Conservation (phyloP, 306 rosid species). For the Trifolium subterraneum region DNA sequence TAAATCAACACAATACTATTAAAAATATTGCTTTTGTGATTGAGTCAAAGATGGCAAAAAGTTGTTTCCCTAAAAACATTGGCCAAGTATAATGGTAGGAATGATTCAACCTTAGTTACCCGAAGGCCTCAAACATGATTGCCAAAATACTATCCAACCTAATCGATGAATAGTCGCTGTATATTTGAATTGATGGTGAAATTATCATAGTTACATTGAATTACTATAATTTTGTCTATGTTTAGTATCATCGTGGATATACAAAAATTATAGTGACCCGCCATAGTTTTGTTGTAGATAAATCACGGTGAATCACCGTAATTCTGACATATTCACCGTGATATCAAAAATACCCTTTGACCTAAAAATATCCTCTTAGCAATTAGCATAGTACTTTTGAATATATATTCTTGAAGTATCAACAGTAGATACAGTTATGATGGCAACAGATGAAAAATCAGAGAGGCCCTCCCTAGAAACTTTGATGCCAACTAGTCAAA, state of each 20-base stretch:
- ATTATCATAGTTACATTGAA: no score
- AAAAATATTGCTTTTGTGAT: no score
- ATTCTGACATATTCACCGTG: no score
- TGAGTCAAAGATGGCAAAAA: no score
- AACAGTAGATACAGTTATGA: background rate
- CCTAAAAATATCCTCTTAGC: no score
- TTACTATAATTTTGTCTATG: background rate
- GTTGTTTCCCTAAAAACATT: no score
- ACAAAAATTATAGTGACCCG: no score
- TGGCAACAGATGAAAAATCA: conserved; percentile 8
- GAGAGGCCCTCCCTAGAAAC: conserved; percentile 7
- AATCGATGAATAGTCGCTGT: background rate
- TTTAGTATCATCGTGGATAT: no score
- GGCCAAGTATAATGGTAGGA: background rate
- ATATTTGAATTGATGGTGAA: background rate
- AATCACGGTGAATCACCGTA: no score
- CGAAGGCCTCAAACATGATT: conserved; percentile 27
- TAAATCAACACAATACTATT: no score
- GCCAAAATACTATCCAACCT: background rate
- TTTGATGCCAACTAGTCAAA: conserved; percentile 7
- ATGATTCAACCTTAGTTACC: conserved; percentile 48
- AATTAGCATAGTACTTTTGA: background rate
- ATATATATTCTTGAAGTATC: background rate
- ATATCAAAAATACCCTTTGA: no score
- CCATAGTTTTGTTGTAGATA: no score